Base-by-base conservation (phyloP, 2,329 filamentous ascomycete genomes). In the Sarocladiaceae sp. region DNA sequence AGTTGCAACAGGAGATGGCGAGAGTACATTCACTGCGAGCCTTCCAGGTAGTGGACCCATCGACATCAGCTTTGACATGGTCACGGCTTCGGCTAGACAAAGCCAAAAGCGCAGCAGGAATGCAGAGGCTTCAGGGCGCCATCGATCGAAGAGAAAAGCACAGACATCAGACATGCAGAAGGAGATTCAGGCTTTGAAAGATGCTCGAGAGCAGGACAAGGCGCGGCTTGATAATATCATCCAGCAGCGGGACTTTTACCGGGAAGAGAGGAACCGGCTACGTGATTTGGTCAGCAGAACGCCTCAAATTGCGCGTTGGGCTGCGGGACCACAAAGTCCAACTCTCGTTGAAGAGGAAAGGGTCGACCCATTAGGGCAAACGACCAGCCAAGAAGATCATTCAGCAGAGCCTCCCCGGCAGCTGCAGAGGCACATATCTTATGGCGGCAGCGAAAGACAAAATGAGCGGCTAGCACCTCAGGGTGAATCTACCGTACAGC, bases 61-160 rank as follows among this genome's bases (percentile, higher is more conserved):
- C 29, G 23, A 15, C 6, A 5, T 41, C n/a, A 29, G 15, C 3
- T 4, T 27, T 6, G 37, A 41, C 15, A 10, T 23, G n/a, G 41
- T 34, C 33, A 21, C 44, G 18, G 23, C 44, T 24, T 27, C 44
- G 27, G 15, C 47, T 32, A 27, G 34, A 19, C 48, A 44, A 26
- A 86, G 93, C 56, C 87, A 94, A 62, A 95, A 93, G 65, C 75
- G 88, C 45, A 83, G 85, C 60, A 78, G 88, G 43, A 95, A 95
- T 57, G 88, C 88, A 32, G 85, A 85, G 39, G 88, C 88, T 5
- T 94, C 88, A 46, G 87, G 87, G 39, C 76, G 88, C 47, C 93
- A 94, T 52, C 78, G 88, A 45, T 80, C 82, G 57, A 77, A 89
- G 48, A 82, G 88, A 57, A 94, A 94, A 65, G 86, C 89, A 56